A percentile compares a stretch with the other conserved stretches of the same genome.
phyloP scores from a whole-genome alignment of 306 rosid species.

The Vigna unguiculata region DNA sequence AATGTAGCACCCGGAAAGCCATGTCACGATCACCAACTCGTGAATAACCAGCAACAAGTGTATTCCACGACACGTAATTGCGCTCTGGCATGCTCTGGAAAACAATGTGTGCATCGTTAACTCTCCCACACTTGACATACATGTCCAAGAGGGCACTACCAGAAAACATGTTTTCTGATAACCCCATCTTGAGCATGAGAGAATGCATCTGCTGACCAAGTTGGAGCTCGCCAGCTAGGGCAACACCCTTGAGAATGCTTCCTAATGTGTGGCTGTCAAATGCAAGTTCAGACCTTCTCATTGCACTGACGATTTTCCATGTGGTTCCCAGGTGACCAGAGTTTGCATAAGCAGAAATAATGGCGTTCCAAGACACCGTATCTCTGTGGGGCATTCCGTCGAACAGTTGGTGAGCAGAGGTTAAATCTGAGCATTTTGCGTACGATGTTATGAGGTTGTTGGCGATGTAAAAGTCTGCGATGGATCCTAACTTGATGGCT shows the following conservation, averaged over 20 bases:
- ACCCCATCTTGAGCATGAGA: conserved; percentile 65
- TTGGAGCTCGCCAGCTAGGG: conserved; percentile 43
- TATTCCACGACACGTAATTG: conserved; percentile 78
- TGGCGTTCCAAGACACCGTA: conserved; percentile 82
- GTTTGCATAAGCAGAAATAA: conserved; percentile 62
- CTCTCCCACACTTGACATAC: conserved; percentile 83
- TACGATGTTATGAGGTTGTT: conserved; percentile 67
- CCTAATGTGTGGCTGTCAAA: conserved; percentile 74
- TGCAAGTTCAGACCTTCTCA: conserved; percentile 58
- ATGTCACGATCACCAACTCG: conserved; percentile 56
- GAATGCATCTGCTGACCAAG: conserved; percentile 75
- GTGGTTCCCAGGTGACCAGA: conserved; percentile 49
- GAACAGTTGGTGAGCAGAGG: conserved; percentile 60
- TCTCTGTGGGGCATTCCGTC: conserved; percentile 71
- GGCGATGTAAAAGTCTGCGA: conserved; percentile 58
- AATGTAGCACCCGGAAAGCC: conserved; percentile 58
- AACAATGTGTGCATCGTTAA: conserved; percentile 65
- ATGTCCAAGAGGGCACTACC: conserved; percentile 84
- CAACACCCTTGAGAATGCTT: conserved; percentile 74
- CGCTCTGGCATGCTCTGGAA: conserved; percentile 57
- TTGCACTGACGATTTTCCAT: conserved; percentile 52
- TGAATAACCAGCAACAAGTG: conserved; percentile 71
- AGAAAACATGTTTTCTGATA: conserved; percentile 54
- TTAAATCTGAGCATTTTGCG: conserved; percentile 45
- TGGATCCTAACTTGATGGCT: conserved; percentile 65